Conservation (phyloP, 1,284 basidiomycete genomes). For the Schizophyllum amplum region DNA sequence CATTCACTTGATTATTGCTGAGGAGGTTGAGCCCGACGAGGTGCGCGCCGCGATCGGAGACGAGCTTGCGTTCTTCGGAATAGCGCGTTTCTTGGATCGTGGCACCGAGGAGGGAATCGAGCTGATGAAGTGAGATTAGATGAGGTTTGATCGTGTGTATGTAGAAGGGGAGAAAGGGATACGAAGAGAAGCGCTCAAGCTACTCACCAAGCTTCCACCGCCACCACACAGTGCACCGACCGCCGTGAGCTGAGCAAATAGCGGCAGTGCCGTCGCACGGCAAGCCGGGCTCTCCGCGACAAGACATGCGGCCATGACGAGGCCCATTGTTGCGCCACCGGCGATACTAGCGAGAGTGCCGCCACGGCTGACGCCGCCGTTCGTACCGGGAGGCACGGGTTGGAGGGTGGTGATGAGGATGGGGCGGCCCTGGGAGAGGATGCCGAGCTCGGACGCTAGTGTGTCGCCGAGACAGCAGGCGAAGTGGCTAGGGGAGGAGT, state of each 20-base stretch:
- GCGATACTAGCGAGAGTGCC: constrained; percentile 69
- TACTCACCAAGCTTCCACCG: constrained; percentile 66
- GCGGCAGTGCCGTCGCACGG: constrained; percentile 24
- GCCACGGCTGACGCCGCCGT: constrained; percentile 74
- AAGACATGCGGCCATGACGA: constrained; percentile 51
- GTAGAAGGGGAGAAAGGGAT: not conserved
- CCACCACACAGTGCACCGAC: constrained; percentile 65
- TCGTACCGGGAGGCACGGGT: constrained; percentile 82
- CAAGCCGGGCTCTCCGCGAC: constrained; percentile 53
- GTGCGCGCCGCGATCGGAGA: constrained; percentile 52
- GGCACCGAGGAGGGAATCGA: constrained; percentile 85
- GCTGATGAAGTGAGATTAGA: constrained; percentile 34
- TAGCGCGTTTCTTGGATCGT: constrained; percentile 82
- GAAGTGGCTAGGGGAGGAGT: constrained; percentile 50
- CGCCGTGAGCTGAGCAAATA: constrained; percentile 37
- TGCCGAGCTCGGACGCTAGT: constrained; percentile 74
- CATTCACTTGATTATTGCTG: constrained; percentile 61
- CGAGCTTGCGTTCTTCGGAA: constrained; percentile 49
- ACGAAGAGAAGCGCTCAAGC: not conserved
- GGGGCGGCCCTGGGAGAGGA: constrained; percentile 63
- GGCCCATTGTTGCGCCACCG: constrained; percentile 72
- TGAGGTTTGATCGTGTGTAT: no score
- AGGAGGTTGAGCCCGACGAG: constrained; percentile 69
- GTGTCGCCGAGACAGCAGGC: constrained; percentile 82
- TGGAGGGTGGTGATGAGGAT: constrained; percentile 68